A percentile compares a stretch with the other conserved stretches of the same genome.
Evolutionary conservation across 2,329 filamentous ascomycete genomes (phyloP).

Genomic region (Pseudogymnoascus sp.): DNA sequence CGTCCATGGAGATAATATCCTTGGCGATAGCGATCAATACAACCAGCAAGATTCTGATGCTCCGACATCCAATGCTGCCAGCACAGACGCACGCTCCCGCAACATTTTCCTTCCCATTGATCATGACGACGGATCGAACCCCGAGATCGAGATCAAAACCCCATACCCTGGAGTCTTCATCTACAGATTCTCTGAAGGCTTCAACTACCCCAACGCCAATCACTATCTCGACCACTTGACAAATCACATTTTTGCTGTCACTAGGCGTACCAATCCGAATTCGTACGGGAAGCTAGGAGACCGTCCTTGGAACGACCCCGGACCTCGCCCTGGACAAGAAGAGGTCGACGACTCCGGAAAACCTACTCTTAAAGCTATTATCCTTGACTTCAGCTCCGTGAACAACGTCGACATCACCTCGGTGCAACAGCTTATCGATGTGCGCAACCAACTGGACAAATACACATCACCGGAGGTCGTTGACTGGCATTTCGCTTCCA

Average conservation of each 20-base stretch:
- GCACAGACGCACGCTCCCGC: slow-evolving; percentile 45
- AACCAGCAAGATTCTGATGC: not conserved
- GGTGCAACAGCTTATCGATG: slow-evolving; percentile 84
- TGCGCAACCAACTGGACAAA: slow-evolving; percentile 85
- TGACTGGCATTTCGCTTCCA: slow-evolving; percentile 92
- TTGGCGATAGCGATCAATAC: slow-evolving; percentile 50
- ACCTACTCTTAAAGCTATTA: slow-evolving; percentile 76
- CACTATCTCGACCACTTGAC: slow-evolving; percentile 77
- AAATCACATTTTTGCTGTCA: slow-evolving; percentile 58
- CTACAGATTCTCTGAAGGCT: slow-evolving; percentile 88
- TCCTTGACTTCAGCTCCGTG: slow-evolving; percentile 87
- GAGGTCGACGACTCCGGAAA: slow-evolving; percentile 41
- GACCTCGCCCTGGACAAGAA: slow-evolving; percentile 51
- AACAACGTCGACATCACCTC: slow-evolving; percentile 93
- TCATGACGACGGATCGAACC: slow-evolving; percentile 86
- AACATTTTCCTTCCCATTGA: slow-evolving; percentile 83
- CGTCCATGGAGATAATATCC: slow-evolving; percentile 65
- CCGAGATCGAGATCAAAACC: slow-evolving; percentile 65
- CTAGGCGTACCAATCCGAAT: slow-evolving; percentile 66
- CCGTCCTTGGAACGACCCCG: slow-evolving; percentile 91
- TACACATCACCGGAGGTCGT: slow-evolving; percentile 75
- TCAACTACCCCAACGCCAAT: slow-evolving; percentile 92
- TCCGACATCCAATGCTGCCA: slow-evolving; percentile 9
- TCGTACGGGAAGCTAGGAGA: slow-evolving; percentile 62
- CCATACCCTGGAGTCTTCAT: slow-evolving; percentile 93